Evolutionary conservation across 2,329 filamentous ascomycete genomes (phyloP).

Genomic region (Fonsecaea nubica): DNA sequence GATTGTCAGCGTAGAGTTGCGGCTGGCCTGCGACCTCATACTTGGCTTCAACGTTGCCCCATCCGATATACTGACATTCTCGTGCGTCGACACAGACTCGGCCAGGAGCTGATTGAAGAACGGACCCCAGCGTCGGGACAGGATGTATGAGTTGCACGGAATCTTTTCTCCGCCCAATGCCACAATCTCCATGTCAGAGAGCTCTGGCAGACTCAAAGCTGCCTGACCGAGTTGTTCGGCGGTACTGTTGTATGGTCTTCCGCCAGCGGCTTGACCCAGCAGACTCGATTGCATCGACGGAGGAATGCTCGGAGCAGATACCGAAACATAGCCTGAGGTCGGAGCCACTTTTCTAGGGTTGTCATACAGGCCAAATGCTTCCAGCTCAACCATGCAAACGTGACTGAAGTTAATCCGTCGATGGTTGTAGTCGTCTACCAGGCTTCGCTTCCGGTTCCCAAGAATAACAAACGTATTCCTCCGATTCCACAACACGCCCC

Average conservation of each 20-base stretch:
- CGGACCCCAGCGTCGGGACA: slow-evolving; percentile 88
- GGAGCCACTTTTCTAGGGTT: slow-evolving; percentile 82
- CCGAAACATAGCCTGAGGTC: slow-evolving; percentile 82
- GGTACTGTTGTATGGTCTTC: slow-evolving; percentile 74
- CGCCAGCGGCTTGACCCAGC: slow-evolving; percentile 68
- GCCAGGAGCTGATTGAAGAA: slow-evolving; percentile 92
- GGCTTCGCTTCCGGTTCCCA: slow-evolving; percentile 87
- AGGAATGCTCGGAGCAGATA: slow-evolving; percentile 73
- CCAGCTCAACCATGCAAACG: slow-evolving; percentile 93
- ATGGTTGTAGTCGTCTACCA: slow-evolving; percentile 98
- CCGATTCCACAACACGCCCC: slow-evolving; percentile 89
- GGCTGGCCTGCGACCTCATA: slow-evolving; percentile 51
- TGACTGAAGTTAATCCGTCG: slow-evolving; percentile 97
- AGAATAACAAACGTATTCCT: slow-evolving; percentile 95
- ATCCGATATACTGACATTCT: slow-evolving; percentile 63
- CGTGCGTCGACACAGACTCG: slow-evolving; percentile 73
- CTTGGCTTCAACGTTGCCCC: slow-evolving; percentile 75
- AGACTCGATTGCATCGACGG: slow-evolving; percentile 54
- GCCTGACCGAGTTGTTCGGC: slow-evolving; percentile 86
- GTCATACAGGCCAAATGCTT: slow-evolving; percentile 96
- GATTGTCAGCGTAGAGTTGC: slow-evolving; percentile 83
- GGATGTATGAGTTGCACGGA: slow-evolving; percentile 87
- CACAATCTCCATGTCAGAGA: slow-evolving; percentile 95
- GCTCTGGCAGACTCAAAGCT: slow-evolving; percentile 78
- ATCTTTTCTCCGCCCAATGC: slow-evolving; percentile 90